Percentiles rank a stretch among this genome's conserved stretches.
phyloP scores from a whole-genome alignment of 345 rosid species.

The Salix purpurea region DNA sequence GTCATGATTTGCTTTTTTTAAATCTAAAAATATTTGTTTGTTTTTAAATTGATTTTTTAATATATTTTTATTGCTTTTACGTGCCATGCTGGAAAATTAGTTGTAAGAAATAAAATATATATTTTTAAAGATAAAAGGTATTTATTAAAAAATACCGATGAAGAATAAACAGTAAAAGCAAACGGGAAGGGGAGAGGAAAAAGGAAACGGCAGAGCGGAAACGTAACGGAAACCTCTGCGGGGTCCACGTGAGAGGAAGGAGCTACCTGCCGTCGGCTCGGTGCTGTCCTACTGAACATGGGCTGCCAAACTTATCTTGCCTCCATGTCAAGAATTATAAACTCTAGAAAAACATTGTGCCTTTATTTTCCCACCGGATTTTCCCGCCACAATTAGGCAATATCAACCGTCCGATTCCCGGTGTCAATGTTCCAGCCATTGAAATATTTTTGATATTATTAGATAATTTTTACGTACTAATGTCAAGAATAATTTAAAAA shows the following conservation, averaged over 20 bases:
- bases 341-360: neutral
- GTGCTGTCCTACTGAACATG: conserved; percentile 40
- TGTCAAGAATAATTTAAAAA: too few relatives aligned
- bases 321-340: neutral
- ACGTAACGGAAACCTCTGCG: conserved; percentile 22
- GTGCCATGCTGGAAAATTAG: too few relatives aligned
- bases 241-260: conserved; percentile 23
- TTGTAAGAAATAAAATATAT: too few relatives aligned
- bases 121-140: too few relatives aligned
- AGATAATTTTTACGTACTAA: too few relatives aligned
- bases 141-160: too few relatives aligned
- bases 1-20: too few relatives aligned
- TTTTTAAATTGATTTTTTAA: too few relatives aligned
- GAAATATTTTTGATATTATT: too few relatives aligned
- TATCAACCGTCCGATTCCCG: neutral
- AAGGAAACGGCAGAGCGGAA: neutral
- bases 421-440: neutral
- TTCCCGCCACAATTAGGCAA: conserved; percentile 40
- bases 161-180: neutral
- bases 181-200: neutral
- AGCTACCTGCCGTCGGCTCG: conserved; percentile 43
- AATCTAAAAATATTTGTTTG: too few relatives aligned
- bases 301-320: neutral
- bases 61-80: too few relatives aligned
- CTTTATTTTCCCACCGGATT: conserved; percentile 26